A percentile compares a stretch with the other conserved stretches of the same genome.
phyloP scores from a whole-genome alignment of 768 basidiomycete genomes.

The Brasilioporus rufonigricans region DNA sequence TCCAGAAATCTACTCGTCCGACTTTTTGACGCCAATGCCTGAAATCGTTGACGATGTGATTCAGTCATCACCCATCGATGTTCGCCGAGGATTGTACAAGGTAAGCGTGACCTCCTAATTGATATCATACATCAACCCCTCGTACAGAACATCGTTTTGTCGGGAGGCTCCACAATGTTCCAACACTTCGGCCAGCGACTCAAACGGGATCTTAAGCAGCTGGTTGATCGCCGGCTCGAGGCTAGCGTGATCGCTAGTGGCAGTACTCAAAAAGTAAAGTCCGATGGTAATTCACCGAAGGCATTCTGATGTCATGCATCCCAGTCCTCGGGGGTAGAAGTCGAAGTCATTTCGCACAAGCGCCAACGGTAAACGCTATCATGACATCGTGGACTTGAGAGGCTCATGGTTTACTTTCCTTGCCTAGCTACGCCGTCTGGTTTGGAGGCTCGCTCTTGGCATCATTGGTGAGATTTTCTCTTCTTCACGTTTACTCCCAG shows the following conservation, averaged over 20 bases:
- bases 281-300: background rate
- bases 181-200: constrained; percentile 97
- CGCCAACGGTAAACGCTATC: constrained; percentile 80
- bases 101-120: constrained; percentile 33
- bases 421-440: constrained; percentile 86
- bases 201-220: constrained; percentile 65
- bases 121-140: background rate
- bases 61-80: background rate
- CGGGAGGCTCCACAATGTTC: constrained; percentile 12
- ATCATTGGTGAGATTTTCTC: constrained; percentile 62
- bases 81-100: constrained; percentile 85
- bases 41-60: constrained; percentile 47
- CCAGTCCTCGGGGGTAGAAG: constrained; percentile 94
- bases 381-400: background rate
- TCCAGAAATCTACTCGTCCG: constrained; percentile 97
- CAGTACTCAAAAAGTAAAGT: constrained; percentile 66
- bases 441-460: constrained; percentile 95
- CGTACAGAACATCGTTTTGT: constrained; percentile 90
- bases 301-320: constrained; percentile 2
- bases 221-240: constrained; percentile 89
- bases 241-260: constrained; percentile 73
- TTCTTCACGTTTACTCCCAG: background rate
- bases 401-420: constrained; percentile 8
- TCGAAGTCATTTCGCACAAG: constrained; percentile 98
- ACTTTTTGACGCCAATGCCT: constrained; percentile 95